Evolutionary conservation across 1,139 yeast species (phyloP).

Genomic region (Debaryomyces singareniensis): DNA sequence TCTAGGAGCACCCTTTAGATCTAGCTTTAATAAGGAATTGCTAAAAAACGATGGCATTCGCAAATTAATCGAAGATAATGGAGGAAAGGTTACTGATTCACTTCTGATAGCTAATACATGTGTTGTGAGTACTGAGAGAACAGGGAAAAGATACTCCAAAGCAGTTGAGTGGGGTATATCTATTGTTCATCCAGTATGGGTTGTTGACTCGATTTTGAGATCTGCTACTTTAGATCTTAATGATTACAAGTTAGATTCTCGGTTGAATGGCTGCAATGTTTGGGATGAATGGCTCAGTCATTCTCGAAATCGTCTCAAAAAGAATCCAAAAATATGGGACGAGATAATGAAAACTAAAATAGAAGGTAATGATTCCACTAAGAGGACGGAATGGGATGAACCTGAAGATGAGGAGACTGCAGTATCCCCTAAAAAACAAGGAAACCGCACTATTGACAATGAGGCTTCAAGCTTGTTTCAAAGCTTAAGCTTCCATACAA

Average conservation of each 20-base stretch:
- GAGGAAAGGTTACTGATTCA: constrained; percentile 56
- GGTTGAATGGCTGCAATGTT: constrained; percentile 48
- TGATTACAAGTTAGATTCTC: constrained; percentile 28
- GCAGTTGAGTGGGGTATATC: constrained; percentile 67
- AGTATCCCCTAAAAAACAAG: constrained; percentile 6
- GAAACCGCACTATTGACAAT: constrained; percentile 7
- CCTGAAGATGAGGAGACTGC: constrained; percentile 8
- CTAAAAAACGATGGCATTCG: constrained; percentile 17
- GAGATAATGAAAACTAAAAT: constrained; percentile 37
- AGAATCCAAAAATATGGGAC: constrained; percentile 32
- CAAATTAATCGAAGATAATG: constrained; percentile 39
- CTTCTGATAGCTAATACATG: constrained; percentile 47
- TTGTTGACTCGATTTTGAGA: constrained; percentile 55
- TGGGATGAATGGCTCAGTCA: constrained; percentile 30
- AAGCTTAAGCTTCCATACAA: constrained; percentile 28
- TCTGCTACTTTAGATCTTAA: constrained; percentile 50
- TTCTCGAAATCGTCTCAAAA: constrained; percentile 10
- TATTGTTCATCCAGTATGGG: constrained; percentile 71
- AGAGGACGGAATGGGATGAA: constrained; percentile 28
- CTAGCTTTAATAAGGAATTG: constrained; percentile 10
- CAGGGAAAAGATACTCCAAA: constrained; percentile 58
- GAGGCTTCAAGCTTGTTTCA: constrained; percentile 18
- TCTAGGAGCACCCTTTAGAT: constrained; percentile 12
- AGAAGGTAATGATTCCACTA: constrained; percentile 8
- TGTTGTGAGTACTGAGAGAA: constrained; percentile 45